A percentile compares a stretch with the other conserved stretches of the same genome.
Conservation (phyloP, 495 filamentous ascomycete genomes). For the Thozetella sp. region DNA sequence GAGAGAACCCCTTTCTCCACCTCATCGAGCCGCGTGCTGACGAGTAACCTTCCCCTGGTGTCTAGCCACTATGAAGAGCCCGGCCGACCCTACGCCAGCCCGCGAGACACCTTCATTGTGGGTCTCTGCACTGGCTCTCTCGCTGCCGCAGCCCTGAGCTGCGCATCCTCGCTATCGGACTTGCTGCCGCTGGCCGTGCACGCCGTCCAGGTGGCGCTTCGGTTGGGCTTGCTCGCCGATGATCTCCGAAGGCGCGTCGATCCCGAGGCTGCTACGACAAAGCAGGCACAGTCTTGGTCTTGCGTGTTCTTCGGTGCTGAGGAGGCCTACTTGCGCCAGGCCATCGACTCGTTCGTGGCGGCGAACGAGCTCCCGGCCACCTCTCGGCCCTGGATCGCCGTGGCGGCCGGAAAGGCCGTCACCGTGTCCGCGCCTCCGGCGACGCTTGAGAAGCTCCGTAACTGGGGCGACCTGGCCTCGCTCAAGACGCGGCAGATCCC, state of each 20-base stretch:
- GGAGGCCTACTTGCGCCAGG: slow-evolving; percentile 8
- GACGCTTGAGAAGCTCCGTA: too few species aligned
- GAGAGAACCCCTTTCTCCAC: slow-evolving; percentile 1
- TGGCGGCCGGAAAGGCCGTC: too few species aligned
- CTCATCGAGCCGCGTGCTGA: slow-evolving; percentile 11
- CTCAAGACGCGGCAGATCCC: too few species aligned
- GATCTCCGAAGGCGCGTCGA: slow-evolving; percentile 42
- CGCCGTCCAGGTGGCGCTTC: slow-evolving; percentile 67
- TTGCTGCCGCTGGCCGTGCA: slow-evolving; percentile 66
- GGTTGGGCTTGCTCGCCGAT: slow-evolving; percentile 61
- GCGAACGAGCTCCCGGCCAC: too few species aligned
- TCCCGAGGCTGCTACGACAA: slow-evolving; percentile 39
- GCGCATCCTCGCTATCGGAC: slow-evolving; percentile 59
- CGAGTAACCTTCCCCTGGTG: too few species aligned
- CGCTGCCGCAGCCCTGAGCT: slow-evolving; percentile 67
- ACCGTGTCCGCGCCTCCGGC: too few species aligned
- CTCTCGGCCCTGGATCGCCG: too few species aligned
- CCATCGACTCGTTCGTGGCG: too few species aligned
- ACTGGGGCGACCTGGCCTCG: too few species aligned
- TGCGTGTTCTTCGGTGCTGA: neutral
- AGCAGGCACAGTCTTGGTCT: slow-evolving; percentile 51
- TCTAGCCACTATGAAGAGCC: slow-evolving; percentile 34
- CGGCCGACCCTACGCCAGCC: slow-evolving; percentile 26
- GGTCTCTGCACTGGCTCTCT: slow-evolving; percentile 72
- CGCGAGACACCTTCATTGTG: slow-evolving; percentile 44